These are phyloP conservation scores for Rossbeevera mucosa DNA, from an alignment of 768 basidiomycete genomes.

Conservation along the genomic window DNA sequence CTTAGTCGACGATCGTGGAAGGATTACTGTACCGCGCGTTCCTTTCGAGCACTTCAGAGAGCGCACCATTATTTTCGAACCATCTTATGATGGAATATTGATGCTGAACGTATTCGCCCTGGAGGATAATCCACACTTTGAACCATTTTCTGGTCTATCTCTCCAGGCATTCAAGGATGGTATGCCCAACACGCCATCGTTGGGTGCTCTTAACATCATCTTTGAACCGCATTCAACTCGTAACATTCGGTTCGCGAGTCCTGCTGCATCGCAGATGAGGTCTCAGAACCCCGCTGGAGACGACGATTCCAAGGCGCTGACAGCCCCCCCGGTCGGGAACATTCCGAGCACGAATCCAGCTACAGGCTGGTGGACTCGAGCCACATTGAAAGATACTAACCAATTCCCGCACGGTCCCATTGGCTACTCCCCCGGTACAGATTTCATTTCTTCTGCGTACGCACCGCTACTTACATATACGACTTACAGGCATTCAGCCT, in stretches of 20 bases:
- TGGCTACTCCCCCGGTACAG: conserved; percentile 2
- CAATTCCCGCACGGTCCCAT: conserved; percentile 1
- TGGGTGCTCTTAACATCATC: conserved; percentile 9
- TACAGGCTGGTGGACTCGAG: conserved; percentile 12
- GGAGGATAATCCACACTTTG: not conserved
- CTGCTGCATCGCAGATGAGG: conserved; percentile 1
- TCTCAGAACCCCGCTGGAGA: not conserved
- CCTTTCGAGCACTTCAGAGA: not conserved
- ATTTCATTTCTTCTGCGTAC: too few relatives aligned
- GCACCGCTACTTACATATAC: not conserved
- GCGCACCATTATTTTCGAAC: not conserved
- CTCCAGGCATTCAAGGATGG: not conserved
- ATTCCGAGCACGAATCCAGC: conserved; percentile 8
- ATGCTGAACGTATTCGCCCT: conserved; percentile 1
- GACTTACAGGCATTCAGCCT: conserved; percentile 5
- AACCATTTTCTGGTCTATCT: conserved; percentile 4
- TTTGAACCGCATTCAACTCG: conserved; percentile 10
- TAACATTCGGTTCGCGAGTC: conserved; percentile 7
- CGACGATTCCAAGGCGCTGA: not conserved
- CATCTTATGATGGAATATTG: conserved; percentile 3
- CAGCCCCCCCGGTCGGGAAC: not conserved
- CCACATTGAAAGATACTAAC: not conserved
- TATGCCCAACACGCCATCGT: not conserved
- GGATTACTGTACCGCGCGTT: not conserved
- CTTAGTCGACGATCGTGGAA: conserved; percentile 3